phyloP scores from a whole-genome alignment of 2,329 filamentous ascomycete species.

The Colletotrichum chrysophilum region DNA sequence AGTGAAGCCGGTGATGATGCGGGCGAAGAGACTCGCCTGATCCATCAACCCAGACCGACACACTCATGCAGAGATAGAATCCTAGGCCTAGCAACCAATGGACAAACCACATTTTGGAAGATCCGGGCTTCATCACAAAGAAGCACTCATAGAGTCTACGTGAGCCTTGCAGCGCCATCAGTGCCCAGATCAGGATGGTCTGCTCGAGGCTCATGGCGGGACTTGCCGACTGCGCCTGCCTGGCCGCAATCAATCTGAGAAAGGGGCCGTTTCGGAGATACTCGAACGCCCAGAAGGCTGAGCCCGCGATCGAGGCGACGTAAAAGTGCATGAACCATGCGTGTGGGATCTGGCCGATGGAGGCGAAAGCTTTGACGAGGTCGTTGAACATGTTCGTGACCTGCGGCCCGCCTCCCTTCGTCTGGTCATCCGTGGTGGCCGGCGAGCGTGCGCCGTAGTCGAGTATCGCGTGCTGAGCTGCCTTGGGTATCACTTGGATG shows the following conservation, averaged over 20 bases:
- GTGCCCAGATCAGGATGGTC: conserved; percentile 68
- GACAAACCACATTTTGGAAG: conserved; percentile 82
- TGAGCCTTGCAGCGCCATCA: conserved; percentile 78
- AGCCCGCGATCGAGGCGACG: conserved; percentile 69
- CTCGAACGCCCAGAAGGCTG: conserved; percentile 76
- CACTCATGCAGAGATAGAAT: conserved; percentile 77
- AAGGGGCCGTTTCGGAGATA: conserved; percentile 58
- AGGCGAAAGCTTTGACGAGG: conserved; percentile 29
- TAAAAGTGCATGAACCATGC: conserved; percentile 93
- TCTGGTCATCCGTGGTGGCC: conserved; percentile 23
- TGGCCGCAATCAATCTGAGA: conserved; percentile 52
- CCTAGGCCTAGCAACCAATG: conserved; percentile 81
- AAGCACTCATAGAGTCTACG: conserved; percentile 81
- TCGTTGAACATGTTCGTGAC: not conserved
- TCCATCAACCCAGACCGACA: conserved; percentile 87
- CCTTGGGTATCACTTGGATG: conserved; percentile 48
- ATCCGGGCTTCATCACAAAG: conserved; percentile 67
- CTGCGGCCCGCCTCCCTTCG: conserved; percentile 7
- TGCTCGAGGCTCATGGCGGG: conserved; percentile 65
- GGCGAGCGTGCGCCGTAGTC: conserved; percentile 55
- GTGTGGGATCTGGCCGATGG: conserved; percentile 73
- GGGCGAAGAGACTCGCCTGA: conserved; percentile 59
- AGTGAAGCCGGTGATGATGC: not conserved
- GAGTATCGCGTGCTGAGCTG: conserved; percentile 49
- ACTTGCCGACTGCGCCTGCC: conserved; percentile 32